Conservation (phyloP, 768 basidiomycete genomes). For the Xerocomellus chrysenteron region DNA sequence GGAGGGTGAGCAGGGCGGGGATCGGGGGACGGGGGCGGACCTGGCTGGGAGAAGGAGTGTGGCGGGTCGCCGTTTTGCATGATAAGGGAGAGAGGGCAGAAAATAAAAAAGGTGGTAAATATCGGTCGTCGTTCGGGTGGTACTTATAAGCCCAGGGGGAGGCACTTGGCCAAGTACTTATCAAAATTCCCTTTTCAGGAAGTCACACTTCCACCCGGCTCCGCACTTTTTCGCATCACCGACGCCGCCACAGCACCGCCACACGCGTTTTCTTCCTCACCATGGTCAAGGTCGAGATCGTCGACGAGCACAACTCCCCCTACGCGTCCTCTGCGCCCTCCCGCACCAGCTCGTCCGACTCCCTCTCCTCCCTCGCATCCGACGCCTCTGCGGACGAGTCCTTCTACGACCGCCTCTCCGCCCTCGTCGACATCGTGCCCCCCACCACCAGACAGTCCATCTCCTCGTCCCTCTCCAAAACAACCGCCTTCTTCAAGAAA, state of each 20-base stretch:
- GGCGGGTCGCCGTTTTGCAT: constrained; percentile 31
- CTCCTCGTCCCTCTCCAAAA: constrained; percentile 54
- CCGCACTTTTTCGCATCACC: constrained; percentile 25
- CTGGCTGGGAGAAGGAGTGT: constrained; percentile 36
- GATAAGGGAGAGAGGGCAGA: constrained; percentile 25
- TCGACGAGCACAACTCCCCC: constrained; percentile 74
- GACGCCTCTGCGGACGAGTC: constrained; percentile 77
- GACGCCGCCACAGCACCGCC: constrained; percentile 22
- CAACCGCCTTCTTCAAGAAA: constrained; percentile 64
- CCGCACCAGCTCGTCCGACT: constrained; percentile 63
- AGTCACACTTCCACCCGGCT: constrained; percentile 22
- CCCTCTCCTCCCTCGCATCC: constrained; percentile 79
- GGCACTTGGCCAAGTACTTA: constrained; percentile 28
- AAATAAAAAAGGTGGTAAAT: constrained; percentile 28
- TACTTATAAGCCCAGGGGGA: constrained; percentile 27
- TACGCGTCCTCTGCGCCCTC: constrained; percentile 77
- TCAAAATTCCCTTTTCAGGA: constrained; percentile 9
- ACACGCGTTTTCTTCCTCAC: constrained; percentile 11
- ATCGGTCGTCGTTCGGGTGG: constrained; percentile 7
- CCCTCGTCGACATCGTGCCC: constrained; percentile 94
- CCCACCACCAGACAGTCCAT: constrained; percentile 84
- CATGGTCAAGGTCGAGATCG: constrained; percentile 95
- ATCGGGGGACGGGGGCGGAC: constrained; percentile 9
- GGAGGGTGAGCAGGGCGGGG: not conserved
- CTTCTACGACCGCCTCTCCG: constrained; percentile 80